phyloP scores from a whole-genome alignment of 345 rosid species.

The Lumnitzera racemosa region DNA sequence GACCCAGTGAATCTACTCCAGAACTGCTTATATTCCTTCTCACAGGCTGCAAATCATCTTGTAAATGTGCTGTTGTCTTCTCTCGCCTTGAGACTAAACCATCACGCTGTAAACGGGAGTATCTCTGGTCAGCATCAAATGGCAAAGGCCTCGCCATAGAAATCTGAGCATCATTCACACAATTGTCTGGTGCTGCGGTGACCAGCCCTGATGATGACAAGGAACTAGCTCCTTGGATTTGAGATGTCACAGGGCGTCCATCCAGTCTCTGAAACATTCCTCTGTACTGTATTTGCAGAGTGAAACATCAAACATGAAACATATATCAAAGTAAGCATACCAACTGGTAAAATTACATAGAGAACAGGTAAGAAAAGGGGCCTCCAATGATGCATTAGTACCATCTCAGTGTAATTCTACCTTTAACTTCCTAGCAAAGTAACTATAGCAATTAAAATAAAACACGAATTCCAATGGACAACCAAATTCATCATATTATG shows the following conservation, averaged over 20 bases:
- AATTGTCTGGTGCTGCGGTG: slow-evolving; percentile 26
- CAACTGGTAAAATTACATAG: too few relatives aligned
- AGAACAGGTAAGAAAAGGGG: too few relatives aligned
- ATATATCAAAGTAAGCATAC: too few relatives aligned
- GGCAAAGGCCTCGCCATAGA: slow-evolving; percentile 32
- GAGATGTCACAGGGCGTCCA: slow-evolving; percentile 25
- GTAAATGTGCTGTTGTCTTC: slow-evolving; percentile 46
- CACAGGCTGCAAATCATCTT: slow-evolving; percentile 45
- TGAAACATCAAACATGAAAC: slow-evolving; percentile 1
- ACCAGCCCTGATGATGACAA: slow-evolving; percentile 26
- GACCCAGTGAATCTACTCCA: slow-evolving; percentile 32
- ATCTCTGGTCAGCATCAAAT: slow-evolving; percentile 53
- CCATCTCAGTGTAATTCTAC: too few relatives aligned
- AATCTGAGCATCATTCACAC: slow-evolving; percentile 27
- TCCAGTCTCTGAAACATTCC: slow-evolving; percentile 38
- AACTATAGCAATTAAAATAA: too few relatives aligned
- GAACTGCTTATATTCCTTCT: slow-evolving; percentile 44
- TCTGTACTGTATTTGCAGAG: slow-evolving; percentile 34
- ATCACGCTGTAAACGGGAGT: slow-evolving; percentile 48
- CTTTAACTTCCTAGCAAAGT: too few relatives aligned
- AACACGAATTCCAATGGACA: too few relatives aligned
- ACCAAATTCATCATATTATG: too few relatives aligned
- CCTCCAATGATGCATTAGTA: too few relatives aligned
- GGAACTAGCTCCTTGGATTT: slow-evolving; percentile 32
- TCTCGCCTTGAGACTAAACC: slow-evolving; percentile 63